Conservation (phyloP, 2,329 filamentous ascomycete genomes). For the Dactylellina cionopaga region DNA sequence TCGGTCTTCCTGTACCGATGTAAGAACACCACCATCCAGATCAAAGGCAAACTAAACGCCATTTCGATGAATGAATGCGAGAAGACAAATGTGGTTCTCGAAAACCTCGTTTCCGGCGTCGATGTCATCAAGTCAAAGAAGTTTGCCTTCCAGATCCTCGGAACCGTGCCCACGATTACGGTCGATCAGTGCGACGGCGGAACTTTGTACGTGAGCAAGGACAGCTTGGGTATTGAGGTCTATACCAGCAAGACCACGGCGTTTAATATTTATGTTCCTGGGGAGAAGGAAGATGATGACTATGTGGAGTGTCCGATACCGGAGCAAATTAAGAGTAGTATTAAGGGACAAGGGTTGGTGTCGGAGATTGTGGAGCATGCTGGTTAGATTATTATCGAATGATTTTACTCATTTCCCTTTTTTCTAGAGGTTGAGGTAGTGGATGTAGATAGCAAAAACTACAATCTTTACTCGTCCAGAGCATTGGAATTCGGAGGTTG, state of each 20-base stretch:
- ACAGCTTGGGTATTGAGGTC: slow-evolving; percentile 80
- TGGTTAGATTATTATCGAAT: slow-evolving; percentile 67
- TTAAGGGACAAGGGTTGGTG: slow-evolving; percentile 79
- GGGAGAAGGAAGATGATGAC: slow-evolving; percentile 76
- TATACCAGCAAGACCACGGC: slow-evolving; percentile 88
- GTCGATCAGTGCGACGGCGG: slow-evolving; percentile 94
- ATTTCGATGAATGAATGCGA: slow-evolving; percentile 92
- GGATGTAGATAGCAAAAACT: neutral
- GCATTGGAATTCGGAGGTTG: neutral
- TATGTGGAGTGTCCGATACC: slow-evolving; percentile 88
- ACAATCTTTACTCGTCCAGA: neutral
- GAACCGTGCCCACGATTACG: slow-evolving; percentile 84
- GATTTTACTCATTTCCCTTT: neutral
- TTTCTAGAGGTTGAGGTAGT: neutral
- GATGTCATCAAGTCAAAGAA: slow-evolving; percentile 96
- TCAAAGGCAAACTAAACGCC: slow-evolving; percentile 95
- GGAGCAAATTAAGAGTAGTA: slow-evolving; percentile 83
- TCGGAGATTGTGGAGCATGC: slow-evolving; percentile 97
- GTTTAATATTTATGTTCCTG: slow-evolving; percentile 86
- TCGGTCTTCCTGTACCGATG: slow-evolving; percentile 92
- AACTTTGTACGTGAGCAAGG: slow-evolving; percentile 83
- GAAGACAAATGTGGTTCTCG: slow-evolving; percentile 84
- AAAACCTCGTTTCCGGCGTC: slow-evolving; percentile 87
- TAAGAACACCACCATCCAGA: slow-evolving; percentile 86
- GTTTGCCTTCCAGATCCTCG: slow-evolving; percentile 92